Evolutionary conservation across 2,329 filamentous ascomycete genomes (phyloP), one percentile per base, ranked within the genome.

Genomic region (Pseudogymnoascus sp.): DNA sequence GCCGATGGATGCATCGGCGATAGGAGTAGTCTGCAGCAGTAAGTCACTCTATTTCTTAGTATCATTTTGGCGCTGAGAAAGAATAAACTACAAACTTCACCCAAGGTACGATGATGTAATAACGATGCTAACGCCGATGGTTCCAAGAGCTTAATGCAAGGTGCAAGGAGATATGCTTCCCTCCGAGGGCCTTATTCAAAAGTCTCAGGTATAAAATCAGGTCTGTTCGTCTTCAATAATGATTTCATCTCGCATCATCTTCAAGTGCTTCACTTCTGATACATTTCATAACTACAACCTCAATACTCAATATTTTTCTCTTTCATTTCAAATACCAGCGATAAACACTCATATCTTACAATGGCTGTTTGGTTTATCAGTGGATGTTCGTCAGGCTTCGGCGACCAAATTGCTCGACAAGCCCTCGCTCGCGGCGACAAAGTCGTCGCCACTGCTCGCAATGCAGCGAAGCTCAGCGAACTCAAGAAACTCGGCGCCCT

Each of bases 401-500:
- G 80, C 38, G 73, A 77, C 41, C 71, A 73, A 63, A 72, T 82
- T 3, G 74, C 75, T 33, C 74, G 78, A 14, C 72, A 75, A 23
- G 76, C 74, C 35, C 76, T 80, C 60, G 68, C 69, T 1, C 72
- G 74, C 5, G 77, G 79, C 14, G 76, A 82, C 66, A 73, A 70
- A 41, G 79, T 82, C 62, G 75, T 83, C 58, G 79, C 78, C n/a
- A 75, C 77, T 8, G 75, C 77, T 6, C 78, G 80, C 25, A 75
- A 72, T 62, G 69, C 72, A 1, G 64, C 72, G 2, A 71, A 73
- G 60, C 68, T 78, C 22, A 59, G 67, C 14, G 68, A 72, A 41
- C 66, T 78, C n/a, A 70, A 72, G 61, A 64, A 71, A 2, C 66
- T 67, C 4, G 75, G 75, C 23, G 74, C 76, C 14, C 71, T 72